Conservation (phyloP, 2,329 filamentous ascomycete species). For the Microthyrium microscopicum region DNA sequence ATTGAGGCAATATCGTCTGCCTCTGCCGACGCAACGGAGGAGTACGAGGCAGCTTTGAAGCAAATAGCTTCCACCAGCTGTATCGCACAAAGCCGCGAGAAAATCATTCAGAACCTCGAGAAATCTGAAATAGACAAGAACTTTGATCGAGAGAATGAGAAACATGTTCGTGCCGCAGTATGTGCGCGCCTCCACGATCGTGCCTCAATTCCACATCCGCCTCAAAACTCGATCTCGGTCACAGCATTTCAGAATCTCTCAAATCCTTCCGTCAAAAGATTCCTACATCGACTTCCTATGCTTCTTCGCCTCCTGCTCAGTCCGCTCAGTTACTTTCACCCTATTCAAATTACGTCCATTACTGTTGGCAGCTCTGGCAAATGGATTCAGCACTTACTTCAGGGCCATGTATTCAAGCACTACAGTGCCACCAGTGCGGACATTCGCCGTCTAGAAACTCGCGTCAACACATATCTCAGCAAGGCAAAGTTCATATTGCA, state of each 20-base stretch:
- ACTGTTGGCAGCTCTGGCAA: constrained; percentile 33
- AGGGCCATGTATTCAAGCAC: constrained; percentile 32
- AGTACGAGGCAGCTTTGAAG: constrained; percentile 21
- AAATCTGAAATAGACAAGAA: constrained; percentile 16
- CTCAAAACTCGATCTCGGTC: constrained; percentile 29
- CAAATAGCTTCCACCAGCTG: constrained; percentile 24
- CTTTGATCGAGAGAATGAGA: constrained; percentile 23
- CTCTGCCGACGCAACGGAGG: constrained; percentile 25
- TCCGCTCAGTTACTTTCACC: constrained; percentile 35
- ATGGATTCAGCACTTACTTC: constrained; percentile 31
- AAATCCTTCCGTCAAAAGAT: constrained; percentile 23
- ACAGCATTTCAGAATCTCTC: constrained; percentile 30
- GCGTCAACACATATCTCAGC: constrained; percentile 32
- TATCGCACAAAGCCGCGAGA: constrained; percentile 20
- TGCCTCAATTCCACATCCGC: constrained; percentile 35
- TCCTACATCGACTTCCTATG: constrained; percentile 34
- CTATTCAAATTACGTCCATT: constrained; percentile 32
- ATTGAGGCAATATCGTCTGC: constrained; percentile 28
- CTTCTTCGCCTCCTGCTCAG: constrained; percentile 31
- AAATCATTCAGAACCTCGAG: constrained; percentile 12
- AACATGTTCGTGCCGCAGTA: constrained; percentile 32
- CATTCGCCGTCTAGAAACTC: constrained; percentile 27
- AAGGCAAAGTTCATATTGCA: constrained; percentile 37
- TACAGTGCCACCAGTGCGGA: constrained; percentile 27
- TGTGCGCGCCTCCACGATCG: constrained; percentile 30